phyloP scores from a whole-genome alignment of 441 rosid genomes.

The Populus hybrid region DNA sequence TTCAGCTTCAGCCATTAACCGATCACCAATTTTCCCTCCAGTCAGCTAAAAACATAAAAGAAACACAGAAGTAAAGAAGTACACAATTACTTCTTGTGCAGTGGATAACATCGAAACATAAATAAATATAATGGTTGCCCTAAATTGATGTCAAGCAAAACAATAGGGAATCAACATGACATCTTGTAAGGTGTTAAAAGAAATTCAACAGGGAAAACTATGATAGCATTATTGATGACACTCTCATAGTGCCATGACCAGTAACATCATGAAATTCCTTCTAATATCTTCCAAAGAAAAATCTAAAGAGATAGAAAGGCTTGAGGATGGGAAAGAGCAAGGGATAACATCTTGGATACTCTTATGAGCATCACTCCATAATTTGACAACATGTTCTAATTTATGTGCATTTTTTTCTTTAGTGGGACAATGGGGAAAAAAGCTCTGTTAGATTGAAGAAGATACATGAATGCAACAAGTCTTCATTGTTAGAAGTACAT shows the following conservation, averaged over 20 bases:
- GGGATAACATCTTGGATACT: not conserved
- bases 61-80: not conserved
- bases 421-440: not conserved
- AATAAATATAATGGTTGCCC: not conserved
- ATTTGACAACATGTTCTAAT: not conserved
- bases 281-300: not conserved
- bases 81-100: conserved; percentile 19
- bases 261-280: not conserved
- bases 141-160: not conserved
- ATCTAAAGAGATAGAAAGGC: not conserved
- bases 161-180: not conserved
- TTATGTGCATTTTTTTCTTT: no score
- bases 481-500: not conserved
- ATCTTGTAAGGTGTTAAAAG: not conserved
- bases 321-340: not conserved
- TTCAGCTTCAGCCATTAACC: conserved; percentile 91
- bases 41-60: conserved; percentile 58
- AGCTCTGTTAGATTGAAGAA: not conserved
- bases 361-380: not conserved
- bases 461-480: not conserved
- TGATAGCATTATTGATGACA: not conserved
- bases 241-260: not conserved
- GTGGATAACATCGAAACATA: not conserved
- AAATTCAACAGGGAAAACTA: not conserved
- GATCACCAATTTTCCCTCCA: conserved; percentile 83